Evolutionary conservation across 2,329 filamentous ascomycete genomes (phyloP).

Genomic region (Pseudovirgaria hyperparasitica): DNA sequence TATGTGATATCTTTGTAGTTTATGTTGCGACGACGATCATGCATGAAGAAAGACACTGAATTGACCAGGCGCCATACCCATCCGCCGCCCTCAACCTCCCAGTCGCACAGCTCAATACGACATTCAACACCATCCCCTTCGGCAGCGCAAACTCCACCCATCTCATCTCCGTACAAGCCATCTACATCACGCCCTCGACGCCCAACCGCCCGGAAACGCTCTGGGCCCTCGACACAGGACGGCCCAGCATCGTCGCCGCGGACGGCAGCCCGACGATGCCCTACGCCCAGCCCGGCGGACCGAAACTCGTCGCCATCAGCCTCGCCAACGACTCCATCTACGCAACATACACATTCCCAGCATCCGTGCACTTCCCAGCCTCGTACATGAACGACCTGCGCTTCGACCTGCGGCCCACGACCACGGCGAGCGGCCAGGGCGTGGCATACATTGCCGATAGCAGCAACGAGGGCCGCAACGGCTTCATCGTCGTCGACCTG

Average conservation of each 20-base stretch:
- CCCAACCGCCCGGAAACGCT: conserved; percentile 16
- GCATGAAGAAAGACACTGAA: too few relatives aligned
- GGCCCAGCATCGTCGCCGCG: conserved; percentile 22
- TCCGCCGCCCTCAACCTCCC: conserved; percentile 28
- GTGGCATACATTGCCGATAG: conserved; percentile 41
- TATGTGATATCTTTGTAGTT: too few relatives aligned
- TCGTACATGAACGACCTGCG: conserved; percentile 41
- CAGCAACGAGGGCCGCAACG: conserved; percentile 32
- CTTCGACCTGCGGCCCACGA: conserved; percentile 31
- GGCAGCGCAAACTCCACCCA: conserved; percentile 31
- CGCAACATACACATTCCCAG: conserved; percentile 36
- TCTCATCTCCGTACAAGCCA: conserved; percentile 37
- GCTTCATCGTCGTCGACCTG: conserved; percentile 37
- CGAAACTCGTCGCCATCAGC: conserved; percentile 38
- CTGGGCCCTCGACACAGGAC: conserved; percentile 40
- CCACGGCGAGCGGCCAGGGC: conserved; percentile 30
- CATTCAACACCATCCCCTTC: conserved; percentile 32
- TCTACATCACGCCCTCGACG: conserved; percentile 34
- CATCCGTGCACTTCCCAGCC: conserved; percentile 30
- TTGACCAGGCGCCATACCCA: too few relatives aligned
- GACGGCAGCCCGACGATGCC: conserved; percentile 27
- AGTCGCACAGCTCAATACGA: conserved; percentile 30
- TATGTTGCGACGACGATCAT: too few relatives aligned
- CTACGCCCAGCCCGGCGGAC: conserved; percentile 29
- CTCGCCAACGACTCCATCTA: conserved; percentile 33